Percentiles rank a stretch among this genome's conserved stretches.
phyloP scores from a whole-genome alignment of 1,139 yeast species.

The Trichomonascaceae sp. region DNA sequence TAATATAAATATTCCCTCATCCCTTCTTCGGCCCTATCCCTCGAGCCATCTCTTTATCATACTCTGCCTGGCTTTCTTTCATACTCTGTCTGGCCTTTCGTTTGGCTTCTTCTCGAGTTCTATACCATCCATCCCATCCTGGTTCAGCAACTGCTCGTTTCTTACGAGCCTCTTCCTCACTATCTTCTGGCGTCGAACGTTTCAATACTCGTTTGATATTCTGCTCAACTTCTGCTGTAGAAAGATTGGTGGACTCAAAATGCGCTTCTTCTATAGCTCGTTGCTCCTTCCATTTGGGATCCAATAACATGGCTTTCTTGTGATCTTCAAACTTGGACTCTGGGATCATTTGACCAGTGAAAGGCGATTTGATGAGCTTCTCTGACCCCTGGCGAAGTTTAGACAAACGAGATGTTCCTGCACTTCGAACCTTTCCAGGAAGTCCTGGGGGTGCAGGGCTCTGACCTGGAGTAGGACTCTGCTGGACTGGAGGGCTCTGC shows the following conservation, averaged over 20 bases:
- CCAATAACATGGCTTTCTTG: slow-evolving; percentile 62
- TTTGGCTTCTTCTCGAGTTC: slow-evolving; percentile 22
- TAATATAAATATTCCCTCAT: not conserved
- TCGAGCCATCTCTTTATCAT: not conserved
- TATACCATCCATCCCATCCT: slow-evolving; percentile 29
- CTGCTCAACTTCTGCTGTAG: slow-evolving; percentile 63
- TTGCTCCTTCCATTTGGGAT: slow-evolving; percentile 72
- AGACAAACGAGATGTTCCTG: slow-evolving; percentile 58
- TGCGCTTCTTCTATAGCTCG: slow-evolving; percentile 57
- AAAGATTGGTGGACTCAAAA: slow-evolving; percentile 54
- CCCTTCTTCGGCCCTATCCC: slow-evolving; percentile 1
- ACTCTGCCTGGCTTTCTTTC: not conserved
- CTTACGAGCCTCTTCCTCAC: slow-evolving; percentile 15
- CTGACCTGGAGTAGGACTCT: no score
- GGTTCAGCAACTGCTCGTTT: slow-evolving; percentile 20
- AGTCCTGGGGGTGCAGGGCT: not conserved
- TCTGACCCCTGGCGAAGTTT: slow-evolving; percentile 32
- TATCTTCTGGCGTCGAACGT: slow-evolving; percentile 9
- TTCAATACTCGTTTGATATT: slow-evolving; percentile 52
- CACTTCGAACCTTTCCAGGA: slow-evolving; percentile 54
- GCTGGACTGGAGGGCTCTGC: no score
- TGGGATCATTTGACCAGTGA: slow-evolving; percentile 64
- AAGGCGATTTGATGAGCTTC: slow-evolving; percentile 56
- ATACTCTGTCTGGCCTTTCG: slow-evolving; percentile 21
- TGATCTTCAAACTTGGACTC: slow-evolving; percentile 71